phyloP scores from a whole-genome alignment of 495 filamentous ascomycete species.

The Sporormia fimetaria region DNA sequence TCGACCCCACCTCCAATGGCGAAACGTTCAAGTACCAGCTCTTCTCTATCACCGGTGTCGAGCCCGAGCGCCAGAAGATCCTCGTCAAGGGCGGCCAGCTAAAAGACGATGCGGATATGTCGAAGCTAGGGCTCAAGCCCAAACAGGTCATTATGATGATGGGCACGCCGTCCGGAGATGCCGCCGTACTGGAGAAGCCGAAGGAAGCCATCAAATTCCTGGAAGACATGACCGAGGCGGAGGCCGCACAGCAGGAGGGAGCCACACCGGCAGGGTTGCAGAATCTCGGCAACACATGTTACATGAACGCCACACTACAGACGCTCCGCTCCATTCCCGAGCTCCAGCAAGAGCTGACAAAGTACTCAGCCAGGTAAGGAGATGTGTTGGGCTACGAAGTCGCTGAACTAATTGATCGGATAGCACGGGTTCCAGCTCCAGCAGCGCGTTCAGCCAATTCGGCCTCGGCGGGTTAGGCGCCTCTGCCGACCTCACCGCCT shows the following conservation, averaged over 20 bases:
- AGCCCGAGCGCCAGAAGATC: constrained; percentile 92
- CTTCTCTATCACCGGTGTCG: constrained; percentile 88
- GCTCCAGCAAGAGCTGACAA: constrained; percentile 65
- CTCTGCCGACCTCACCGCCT: constrained; percentile 62
- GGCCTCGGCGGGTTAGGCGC: constrained; percentile 49
- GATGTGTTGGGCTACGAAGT: too few relatives aligned
- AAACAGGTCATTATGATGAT: constrained; percentile 93
- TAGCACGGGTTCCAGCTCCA: constrained; percentile 30
- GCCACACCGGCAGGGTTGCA: constrained; percentile 81
- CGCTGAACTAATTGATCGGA: constrained; percentile 9
- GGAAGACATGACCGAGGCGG: constrained; percentile 96
- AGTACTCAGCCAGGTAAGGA: constrained; percentile 45
- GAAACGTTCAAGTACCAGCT: constrained; percentile 93
- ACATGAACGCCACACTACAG: constrained; percentile 93
- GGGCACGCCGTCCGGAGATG: constrained; percentile 66
- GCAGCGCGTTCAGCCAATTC: constrained; percentile 45
- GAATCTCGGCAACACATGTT: constrained; percentile 96
- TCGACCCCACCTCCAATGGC: constrained; percentile 72
- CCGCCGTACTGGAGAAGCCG: constrained; percentile 53
- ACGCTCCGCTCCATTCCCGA: constrained; percentile 81
- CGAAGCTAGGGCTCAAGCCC: constrained; percentile 70
- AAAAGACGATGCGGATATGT: constrained; percentile 86
- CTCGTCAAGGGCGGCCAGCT: constrained; percentile 86
- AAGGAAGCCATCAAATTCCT: constrained; percentile 77
- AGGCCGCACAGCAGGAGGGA: constrained; percentile 68